These are phyloP conservation scores for Kwoniella heveanensis DNA, from an alignment of 768 basidiomycete species.

Conservation along the genomic window DNA sequence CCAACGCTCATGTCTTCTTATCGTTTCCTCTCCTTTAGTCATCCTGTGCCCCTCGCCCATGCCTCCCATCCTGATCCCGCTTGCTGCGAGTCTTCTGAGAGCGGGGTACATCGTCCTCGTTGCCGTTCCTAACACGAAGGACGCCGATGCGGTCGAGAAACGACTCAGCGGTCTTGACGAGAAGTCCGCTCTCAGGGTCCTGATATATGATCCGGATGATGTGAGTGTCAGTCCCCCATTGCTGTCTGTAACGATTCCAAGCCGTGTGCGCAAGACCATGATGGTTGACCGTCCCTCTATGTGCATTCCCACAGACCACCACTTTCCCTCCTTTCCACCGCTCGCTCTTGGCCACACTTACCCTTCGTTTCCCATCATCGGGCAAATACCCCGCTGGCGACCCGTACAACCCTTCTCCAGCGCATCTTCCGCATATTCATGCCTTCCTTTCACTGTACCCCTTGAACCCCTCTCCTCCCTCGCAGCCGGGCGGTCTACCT, in stretches of 20 bases:
- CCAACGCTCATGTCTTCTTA: background rate
- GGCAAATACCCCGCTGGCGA: slow-evolving; percentile 31
- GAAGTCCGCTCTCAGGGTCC: slow-evolving; percentile 39
- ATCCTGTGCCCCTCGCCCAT: slow-evolving; percentile 49
- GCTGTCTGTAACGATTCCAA: background rate
- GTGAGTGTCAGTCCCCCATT: too few species aligned
- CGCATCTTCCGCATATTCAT: slow-evolving; percentile 46
- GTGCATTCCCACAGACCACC: slow-evolving; percentile 30
- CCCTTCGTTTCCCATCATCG: slow-evolving; percentile 46
- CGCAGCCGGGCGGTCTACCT: slow-evolving; percentile 44
- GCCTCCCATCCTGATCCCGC: slow-evolving; percentile 43
- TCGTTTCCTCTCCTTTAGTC: slow-evolving; percentile 21
- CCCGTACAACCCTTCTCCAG: slow-evolving; percentile 49
- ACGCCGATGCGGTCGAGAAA: slow-evolving; percentile 50
- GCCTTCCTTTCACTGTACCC: slow-evolving; percentile 53
- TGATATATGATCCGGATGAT: slow-evolving; percentile 53
- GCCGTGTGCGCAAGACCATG: background rate
- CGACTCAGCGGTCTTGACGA: slow-evolving; percentile 38
- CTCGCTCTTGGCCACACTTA: slow-evolving; percentile 50
- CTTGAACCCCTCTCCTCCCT: slow-evolving; percentile 46
- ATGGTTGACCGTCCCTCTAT: background rate
- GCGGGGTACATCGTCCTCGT: slow-evolving; percentile 52
- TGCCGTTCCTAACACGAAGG: slow-evolving; percentile 49
- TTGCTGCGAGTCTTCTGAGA: slow-evolving; percentile 42
- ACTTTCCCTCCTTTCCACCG: slow-evolving; percentile 54